phyloP scores from a whole-genome alignment of 192 early-diverging fungal species.

The Podila horticola region DNA sequence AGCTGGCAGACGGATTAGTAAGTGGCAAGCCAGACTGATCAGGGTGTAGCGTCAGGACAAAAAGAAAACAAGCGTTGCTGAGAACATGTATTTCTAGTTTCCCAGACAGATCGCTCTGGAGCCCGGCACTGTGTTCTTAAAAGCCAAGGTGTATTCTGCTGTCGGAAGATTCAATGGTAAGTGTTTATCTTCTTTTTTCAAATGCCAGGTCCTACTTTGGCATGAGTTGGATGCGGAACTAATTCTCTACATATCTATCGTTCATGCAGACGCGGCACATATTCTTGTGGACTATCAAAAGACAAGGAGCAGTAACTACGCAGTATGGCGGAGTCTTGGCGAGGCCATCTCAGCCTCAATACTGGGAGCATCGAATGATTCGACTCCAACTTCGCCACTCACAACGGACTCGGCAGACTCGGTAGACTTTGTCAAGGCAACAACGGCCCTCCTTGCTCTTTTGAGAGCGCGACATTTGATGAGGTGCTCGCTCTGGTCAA shows the following conservation, averaged over 20 bases:
- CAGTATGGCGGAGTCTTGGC: constrained; percentile 28
- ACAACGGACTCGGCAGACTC: neutral
- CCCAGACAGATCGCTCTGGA: constrained; percentile 24
- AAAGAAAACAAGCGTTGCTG: neutral
- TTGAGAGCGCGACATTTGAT: constrained; percentile 34
- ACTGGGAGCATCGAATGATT: neutral
- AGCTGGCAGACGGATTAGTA: constrained; percentile 26
- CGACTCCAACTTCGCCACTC: neutral
- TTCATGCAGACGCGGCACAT: constrained; percentile 13
- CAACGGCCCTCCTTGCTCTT: constrained; percentile 11
- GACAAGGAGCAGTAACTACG: constrained; percentile 42
- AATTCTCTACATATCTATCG: neutral
- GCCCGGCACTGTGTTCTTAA: constrained; percentile 30
- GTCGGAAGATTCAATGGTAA: constrained; percentile 34
- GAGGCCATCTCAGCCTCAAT: constrained; percentile 16
- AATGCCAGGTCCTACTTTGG: neutral
- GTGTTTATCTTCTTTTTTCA: too few relatives aligned
- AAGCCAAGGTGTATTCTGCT: constrained; percentile 27
- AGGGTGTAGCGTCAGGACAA: neutral
- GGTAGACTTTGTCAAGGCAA: neutral
- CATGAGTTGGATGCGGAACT: neutral
- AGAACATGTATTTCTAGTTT: neutral
- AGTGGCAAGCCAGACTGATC: too few relatives aligned
- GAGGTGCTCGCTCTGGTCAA: constrained; percentile 28
- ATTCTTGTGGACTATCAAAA: constrained; percentile 30